Conservation (phyloP, 768 basidiomycete genomes). For the Heimioporus sp. region DNA sequence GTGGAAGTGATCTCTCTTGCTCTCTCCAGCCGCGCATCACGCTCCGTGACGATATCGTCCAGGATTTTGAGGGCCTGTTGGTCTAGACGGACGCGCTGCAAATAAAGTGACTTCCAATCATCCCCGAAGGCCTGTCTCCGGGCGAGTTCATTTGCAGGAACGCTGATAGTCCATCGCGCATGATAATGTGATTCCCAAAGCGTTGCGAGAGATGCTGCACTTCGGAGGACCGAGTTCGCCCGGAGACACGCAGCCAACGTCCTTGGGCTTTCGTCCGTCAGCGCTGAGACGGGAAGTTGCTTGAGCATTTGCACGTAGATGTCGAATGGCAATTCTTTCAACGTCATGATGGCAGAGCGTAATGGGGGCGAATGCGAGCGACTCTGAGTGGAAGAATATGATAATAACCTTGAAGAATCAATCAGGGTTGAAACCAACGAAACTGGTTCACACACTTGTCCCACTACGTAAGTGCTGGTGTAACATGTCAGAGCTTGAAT, state of each 20-base stretch:
- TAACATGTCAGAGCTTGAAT: too few relatives aligned
- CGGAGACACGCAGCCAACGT: slow-evolving; percentile 42
- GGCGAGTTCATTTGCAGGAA: slow-evolving; percentile 34
- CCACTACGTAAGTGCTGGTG: too few relatives aligned
- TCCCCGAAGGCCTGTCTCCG: slow-evolving; percentile 28
- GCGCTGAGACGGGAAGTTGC: slow-evolving; percentile 28
- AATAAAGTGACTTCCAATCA: slow-evolving; percentile 50
- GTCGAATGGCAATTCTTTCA: slow-evolving; percentile 32
- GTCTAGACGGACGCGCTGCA: slow-evolving; percentile 45
- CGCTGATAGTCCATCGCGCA: slow-evolving; percentile 44
- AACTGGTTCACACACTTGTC: too few relatives aligned
- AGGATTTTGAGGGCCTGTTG: slow-evolving; percentile 38
- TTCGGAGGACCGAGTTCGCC: slow-evolving; percentile 38
- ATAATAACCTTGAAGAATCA: too few relatives aligned
- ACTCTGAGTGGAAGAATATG: not conserved
- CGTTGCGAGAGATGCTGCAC: slow-evolving; percentile 39
- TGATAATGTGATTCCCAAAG: slow-evolving; percentile 57
- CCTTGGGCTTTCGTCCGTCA: slow-evolving; percentile 22
- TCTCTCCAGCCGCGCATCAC: slow-evolving; percentile 37
- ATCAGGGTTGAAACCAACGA: too few relatives aligned
- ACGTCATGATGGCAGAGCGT: slow-evolving; percentile 14
- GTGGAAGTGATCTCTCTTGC: slow-evolving; percentile 39
- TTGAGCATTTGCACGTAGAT: slow-evolving; percentile 37
- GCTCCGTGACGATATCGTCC: slow-evolving; percentile 38
- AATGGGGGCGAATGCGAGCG: not conserved